Conservation (phyloP, 495 filamentous ascomycete species). For the Podospora sp. region DNA sequence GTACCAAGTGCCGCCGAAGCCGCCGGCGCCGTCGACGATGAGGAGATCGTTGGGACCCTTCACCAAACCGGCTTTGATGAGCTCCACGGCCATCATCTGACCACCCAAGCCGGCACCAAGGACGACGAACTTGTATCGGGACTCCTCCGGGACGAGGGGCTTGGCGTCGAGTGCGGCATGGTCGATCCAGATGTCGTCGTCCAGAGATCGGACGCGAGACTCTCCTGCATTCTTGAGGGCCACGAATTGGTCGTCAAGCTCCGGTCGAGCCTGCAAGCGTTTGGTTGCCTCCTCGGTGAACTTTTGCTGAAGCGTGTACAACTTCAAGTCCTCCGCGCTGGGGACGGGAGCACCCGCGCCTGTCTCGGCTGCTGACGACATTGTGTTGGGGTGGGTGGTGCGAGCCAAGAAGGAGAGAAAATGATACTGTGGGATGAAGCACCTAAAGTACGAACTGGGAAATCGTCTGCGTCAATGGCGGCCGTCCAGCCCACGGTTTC, state of each 20-base stretch:
- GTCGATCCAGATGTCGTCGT: conserved; percentile 51
- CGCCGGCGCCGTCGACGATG: conserved; percentile 52
- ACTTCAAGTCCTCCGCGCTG: conserved; percentile 28
- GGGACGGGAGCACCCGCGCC: conserved; percentile 3
- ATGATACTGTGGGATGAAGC: no score
- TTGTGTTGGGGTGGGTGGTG: neutral
- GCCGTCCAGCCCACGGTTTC: no score
- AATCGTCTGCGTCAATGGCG: no score
- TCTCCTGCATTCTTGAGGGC: conserved; percentile 34
- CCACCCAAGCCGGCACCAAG: conserved; percentile 58
- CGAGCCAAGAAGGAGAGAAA: neutral
- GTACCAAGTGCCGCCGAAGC: conserved; percentile 59
- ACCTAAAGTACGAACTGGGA: no score
- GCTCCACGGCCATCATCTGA: conserved; percentile 49
- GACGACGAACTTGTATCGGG: conserved; percentile 48
- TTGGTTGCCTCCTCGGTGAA: conserved; percentile 53
- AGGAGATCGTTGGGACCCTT: conserved; percentile 47
- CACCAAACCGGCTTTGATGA: conserved; percentile 52
- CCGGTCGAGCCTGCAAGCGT: conserved; percentile 40
- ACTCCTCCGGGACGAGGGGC: conserved; percentile 31
- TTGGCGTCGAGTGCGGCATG: conserved; percentile 42
- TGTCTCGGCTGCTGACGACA: conserved; percentile 9
- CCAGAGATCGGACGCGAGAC: conserved; percentile 38
- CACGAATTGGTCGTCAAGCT: conserved; percentile 48
- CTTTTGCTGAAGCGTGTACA: conserved; percentile 38